Evolutionary conservation across 2,329 filamentous ascomycete species (phyloP), one percentile per base, ranked within the genome.

Genomic region (Penicillium fuscoglaucum): DNA sequence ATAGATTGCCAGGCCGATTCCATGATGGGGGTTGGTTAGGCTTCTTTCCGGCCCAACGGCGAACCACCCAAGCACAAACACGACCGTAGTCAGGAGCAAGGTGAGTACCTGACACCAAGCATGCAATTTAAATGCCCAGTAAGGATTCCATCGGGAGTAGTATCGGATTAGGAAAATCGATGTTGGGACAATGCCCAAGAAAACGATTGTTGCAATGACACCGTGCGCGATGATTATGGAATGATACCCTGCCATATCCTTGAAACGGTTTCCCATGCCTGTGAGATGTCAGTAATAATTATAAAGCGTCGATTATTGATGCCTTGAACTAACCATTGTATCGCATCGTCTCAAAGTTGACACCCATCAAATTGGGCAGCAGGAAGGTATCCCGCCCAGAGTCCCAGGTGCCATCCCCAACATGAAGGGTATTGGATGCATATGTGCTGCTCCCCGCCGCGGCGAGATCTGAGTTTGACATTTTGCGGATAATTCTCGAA

Each of bases 211-310:
- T 21, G 81, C 86, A 49, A 88, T 76, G 37, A 86, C 79, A 21
- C 83, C 86, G 68, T 88, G 86, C 6, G 81, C 85, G 54, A 78
- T 76, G 61, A 88, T 82, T 54, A 88, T 75, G 15, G 74, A 74
- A 66, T 84, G 82, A 71, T 88, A 88, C 56, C 82, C 78, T 12
- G 78, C 72, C 76, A 87, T 80, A 57, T 82, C 79, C 62, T 80
- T 79, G 70, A 88, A 88, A 57, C 86, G 82, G 68, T 87, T 88
- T 48, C 84, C 85, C 86, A 88, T 88, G 62, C 86, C 84, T 87
- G 50, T 29, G 46, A 59, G 29, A 33, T 49, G 60, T 69, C 54
- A 72, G 63, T 65, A 45, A 68, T 15, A 13, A 31, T 15, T n/a
- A 56, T 21, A 37, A 33, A 50, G 33, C 46, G 45, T 35, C 29